A percentile compares a stretch with the other conserved stretches of the same genome.
These are phyloP conservation scores for Geotrichum siamense DNA, from an alignment of 1,139 yeast species.

Conservation along the genomic window DNA sequence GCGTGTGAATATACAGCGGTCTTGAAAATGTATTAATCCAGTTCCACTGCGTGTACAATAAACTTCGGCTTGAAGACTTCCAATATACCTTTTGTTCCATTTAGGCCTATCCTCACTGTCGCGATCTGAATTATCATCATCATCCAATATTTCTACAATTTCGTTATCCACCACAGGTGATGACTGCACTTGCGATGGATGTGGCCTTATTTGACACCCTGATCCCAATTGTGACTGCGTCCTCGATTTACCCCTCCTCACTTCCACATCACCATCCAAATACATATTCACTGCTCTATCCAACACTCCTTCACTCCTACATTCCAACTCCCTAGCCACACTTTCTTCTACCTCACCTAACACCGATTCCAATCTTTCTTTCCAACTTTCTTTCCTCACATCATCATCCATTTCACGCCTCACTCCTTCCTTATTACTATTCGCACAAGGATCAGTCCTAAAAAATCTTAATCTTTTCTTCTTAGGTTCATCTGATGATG, in stretches of 20 bases:
- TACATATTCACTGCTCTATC: conserved; percentile 1
- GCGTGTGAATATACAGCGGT: conserved; percentile 39
- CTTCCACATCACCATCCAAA: background rate
- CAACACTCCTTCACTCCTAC: background rate
- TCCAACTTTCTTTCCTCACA: background rate
- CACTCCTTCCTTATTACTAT: background rate
- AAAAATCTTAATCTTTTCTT: conserved; percentile 2
- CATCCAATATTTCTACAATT: background rate
- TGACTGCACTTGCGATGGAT: background rate
- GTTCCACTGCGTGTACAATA: conserved; percentile 79
- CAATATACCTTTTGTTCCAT: conserved; percentile 44
- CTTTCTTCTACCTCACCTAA: background rate
- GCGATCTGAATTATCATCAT: background rate
- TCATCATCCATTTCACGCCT: background rate
- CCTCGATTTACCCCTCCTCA: background rate
- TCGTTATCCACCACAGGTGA: background rate
- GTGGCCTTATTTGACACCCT: background rate
- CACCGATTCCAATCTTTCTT: background rate
- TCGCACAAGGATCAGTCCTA: background rate
- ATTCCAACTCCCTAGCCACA: background rate
- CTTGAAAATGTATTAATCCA: conserved; percentile 46
- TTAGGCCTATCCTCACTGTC: conserved; percentile 11
- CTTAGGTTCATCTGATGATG: too few species aligned
- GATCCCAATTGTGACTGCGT: background rate
- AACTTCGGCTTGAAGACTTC: conserved; percentile 64